A percentile compares a stretch with the other conserved stretches of the same genome.
Evolutionary conservation across 2,329 filamentous ascomycete genomes (phyloP).

Genomic region (Teratosphaeria pseudoeucalypti): DNA sequence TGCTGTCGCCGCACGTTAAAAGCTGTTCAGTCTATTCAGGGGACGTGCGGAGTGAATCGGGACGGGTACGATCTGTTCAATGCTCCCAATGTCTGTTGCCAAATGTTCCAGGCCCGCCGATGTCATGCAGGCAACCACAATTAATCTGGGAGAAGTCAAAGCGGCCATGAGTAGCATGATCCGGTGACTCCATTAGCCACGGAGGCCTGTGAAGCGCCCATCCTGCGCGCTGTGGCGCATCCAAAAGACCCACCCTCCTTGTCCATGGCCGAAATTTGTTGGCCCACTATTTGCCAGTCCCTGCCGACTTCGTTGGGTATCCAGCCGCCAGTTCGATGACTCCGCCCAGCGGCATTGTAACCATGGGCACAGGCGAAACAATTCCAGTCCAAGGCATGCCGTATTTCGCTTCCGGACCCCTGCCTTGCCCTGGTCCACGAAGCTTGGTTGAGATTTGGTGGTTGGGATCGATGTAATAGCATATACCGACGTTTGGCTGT

Average conservation of each 20-base stretch:
- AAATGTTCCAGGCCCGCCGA: too few species aligned
- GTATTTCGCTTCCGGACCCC: neutral
- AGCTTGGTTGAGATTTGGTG: neutral
- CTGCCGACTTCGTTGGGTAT: neutral
- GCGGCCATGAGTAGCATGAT: too few species aligned
- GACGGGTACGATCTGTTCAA: too few species aligned
- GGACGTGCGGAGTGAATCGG: too few species aligned
- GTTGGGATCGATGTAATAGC: neutral
- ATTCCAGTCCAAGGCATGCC: constrained; percentile 1
- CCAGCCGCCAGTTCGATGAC: constrained; percentile 5
- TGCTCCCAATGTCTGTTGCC: too few species aligned
- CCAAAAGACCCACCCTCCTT: neutral
- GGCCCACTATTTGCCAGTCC: neutral
- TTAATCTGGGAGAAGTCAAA: too few species aligned
- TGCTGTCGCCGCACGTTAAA: too few species aligned
- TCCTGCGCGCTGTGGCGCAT: too few species aligned
- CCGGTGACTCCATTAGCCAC: too few species aligned
- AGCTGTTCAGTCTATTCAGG: too few species aligned
- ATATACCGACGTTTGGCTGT: neutral
- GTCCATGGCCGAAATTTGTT: neutral
- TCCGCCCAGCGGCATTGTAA: constrained; percentile 7
- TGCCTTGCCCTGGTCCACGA: neutral
- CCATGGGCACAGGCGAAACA: constrained; percentile 3
- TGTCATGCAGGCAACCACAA: too few species aligned
- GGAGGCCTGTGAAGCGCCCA: too few species aligned